Evolutionary conservation across 2,329 filamentous ascomycete genomes (phyloP), one percentile per base, ranked within the genome.

Genomic region (Stagonosporopsis vannaccii): DNA sequence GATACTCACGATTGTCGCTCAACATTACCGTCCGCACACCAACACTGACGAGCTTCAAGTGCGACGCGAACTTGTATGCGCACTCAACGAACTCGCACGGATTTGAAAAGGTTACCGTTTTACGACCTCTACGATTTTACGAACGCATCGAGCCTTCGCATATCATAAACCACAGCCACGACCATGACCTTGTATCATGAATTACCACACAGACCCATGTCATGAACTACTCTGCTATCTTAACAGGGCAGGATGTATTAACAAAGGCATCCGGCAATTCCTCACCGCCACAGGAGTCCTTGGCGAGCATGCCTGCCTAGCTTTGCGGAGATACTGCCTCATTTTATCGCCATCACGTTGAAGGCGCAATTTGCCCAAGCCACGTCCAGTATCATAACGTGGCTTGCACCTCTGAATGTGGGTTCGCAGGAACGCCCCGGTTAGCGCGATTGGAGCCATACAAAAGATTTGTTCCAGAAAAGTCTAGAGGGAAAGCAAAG

Each of bases 21-120:
- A 78, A 45, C 76, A 79, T 58, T 81, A 80, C 65, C 73, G 80
- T 19, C 76, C 79, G 19, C 71, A 73, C 22, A 65, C 73, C 19
- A 73, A 70, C 30, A 71, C 69, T 15, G 71, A 78, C 46, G 80
- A 82, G 59, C 60, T 80, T 19, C 75, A 75, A 41, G 78, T 78
- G 1, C 74, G 80, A 22, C 75, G 77, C 39, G 71, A 71, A 19
- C 62, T 82, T 45, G 78, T 73, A 6, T 65, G 64, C 26, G 75
- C 77, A 23, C 67, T 81, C 32, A 75, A 71, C 43, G 65, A 72
- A 11, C 70, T 79, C 33, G 70, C 74, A 19, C 58, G 61, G n/a
- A 63, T 64, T 61, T 72, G 46, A 67, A 19, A 19, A 17, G 5
- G 20, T 17, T 2, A 4, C 26, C 36, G 36, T 6, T 6, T 40